A percentile compares a stretch with the other conserved stretches of the same genome.
phyloP scores from a whole-genome alignment of 495 filamentous ascomycete genomes.

The Podospora appendiculata region DNA sequence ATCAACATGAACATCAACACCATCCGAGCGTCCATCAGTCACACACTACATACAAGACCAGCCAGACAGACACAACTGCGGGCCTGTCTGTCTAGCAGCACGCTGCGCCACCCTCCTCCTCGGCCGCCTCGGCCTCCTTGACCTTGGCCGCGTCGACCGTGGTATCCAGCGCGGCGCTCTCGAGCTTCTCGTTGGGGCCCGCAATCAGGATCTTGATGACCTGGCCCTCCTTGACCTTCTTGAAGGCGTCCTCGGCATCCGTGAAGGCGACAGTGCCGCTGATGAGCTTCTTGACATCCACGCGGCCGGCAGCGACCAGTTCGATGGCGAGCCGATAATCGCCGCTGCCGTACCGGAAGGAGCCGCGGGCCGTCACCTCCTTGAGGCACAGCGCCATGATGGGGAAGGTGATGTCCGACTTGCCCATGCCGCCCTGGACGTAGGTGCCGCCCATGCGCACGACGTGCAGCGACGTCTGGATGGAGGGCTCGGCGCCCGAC shows the following conservation, averaged over 20 bases:
- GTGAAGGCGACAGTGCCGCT: conserved; percentile 62
- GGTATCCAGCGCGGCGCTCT: conserved; percentile 12
- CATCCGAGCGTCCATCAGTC: neutral
- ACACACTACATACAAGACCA: neutral
- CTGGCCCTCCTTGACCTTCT: conserved; percentile 65
- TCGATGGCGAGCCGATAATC: conserved; percentile 75
- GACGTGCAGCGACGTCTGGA: conserved; percentile 65
- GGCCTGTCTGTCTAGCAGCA: conserved; percentile 16
- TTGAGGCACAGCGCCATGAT: conserved; percentile 75
- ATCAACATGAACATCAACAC: neutral
- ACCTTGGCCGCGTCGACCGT: conserved; percentile 13
- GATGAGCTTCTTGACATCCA: conserved; percentile 66
- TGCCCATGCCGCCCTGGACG: conserved; percentile 81
- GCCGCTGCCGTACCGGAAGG: conserved; percentile 74
- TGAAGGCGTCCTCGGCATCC: conserved; percentile 69
- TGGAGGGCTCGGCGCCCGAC: conserved; percentile 67
- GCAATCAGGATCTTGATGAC: conserved; percentile 82
- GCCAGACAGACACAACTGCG: neutral
- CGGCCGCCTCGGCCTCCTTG: conserved; percentile 4
- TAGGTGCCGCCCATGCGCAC: conserved; percentile 68
- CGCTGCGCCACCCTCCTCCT: neutral
- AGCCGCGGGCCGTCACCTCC: conserved; percentile 73
- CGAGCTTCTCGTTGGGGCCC: conserved; percentile 51
- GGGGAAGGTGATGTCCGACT: conserved; percentile 67
- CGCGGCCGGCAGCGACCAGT: conserved; percentile 52